Evolutionary conservation across 106 monocot species (phyloP).

Genomic region (Dendrobium chrysotoxum): DNA sequence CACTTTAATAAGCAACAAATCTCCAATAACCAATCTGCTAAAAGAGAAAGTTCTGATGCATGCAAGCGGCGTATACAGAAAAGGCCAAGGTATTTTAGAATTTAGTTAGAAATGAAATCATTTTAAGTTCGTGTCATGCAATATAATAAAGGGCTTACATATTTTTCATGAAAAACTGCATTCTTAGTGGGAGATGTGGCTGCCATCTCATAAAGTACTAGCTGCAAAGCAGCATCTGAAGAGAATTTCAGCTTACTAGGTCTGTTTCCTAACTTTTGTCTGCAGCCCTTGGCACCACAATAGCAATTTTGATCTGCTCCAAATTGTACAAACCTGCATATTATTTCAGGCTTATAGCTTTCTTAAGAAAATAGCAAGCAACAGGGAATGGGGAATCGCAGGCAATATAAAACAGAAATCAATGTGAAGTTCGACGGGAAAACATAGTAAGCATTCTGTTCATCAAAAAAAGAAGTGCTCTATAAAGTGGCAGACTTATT

Average conservation of each 20-base stretch:
- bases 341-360: constrained; percentile 2
- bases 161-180: constrained; percentile 22
- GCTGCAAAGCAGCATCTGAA: constrained; percentile 34
- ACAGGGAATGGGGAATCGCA: not conserved
- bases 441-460: not conserved
- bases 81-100: not conserved
- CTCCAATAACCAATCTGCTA: not conserved
- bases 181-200: constrained; percentile 27
- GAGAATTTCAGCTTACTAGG: constrained; percentile 42
- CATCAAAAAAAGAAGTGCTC: not conserved
- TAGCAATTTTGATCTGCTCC: constrained; percentile 94
- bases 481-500: not conserved
- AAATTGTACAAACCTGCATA: constrained; percentile 92
- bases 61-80: not conserved
- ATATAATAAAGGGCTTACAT: constrained; percentile 14
- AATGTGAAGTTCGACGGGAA: not conserved
- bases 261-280: constrained; percentile 74
- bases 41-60: not conserved
- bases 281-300: constrained; percentile 75
- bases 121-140: not conserved
- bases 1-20: not conserved
- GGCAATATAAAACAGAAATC: not conserved
- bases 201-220: constrained; percentile 31
- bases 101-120: not conserved
- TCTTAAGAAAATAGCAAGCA: constrained; percentile 1